Base-by-base conservation (phyloP, 495 filamentous ascomycete genomes). In the Annulohypoxylon maeteangense region DNA sequence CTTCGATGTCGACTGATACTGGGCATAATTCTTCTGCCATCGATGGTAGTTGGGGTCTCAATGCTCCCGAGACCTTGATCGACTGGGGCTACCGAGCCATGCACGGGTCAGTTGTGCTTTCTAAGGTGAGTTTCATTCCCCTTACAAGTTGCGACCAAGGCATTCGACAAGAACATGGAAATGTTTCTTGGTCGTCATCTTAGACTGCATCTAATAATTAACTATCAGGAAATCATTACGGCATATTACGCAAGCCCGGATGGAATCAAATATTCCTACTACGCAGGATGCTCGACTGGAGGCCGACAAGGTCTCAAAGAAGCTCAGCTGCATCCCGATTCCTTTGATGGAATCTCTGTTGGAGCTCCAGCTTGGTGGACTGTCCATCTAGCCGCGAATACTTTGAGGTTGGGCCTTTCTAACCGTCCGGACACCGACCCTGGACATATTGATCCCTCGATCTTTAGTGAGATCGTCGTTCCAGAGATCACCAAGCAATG, bases 321-420 rank as follows among this genome's bases (percentile, higher is more conserved):
- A 12, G 79, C 85, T 5, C 79, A 89, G 65, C 71, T 78, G 59
- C 87, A 81, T 38, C 86, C 87, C 1, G 81, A 85, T 8, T 84
- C 84, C 64, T 88, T 91, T 66, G 90, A 93, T 74, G 91, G 91
- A n/a, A 86, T 91, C 6, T 65, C 68, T 12, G 79, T 86, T 79
- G 72, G 72, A 14, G 72, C 72, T 1, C 72, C 72, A 68, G 72
- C 67, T 57, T 75, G 72, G 72, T 75, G 72, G 72, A 86, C 82
- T 2, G 74, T 76, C 1, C 81, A 84, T 62, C 72, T 86, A 6
- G 83, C 85, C 59, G 76, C 83, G 0, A 84, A 81, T 78, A 82
- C 75, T 54, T 56, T 79, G 4, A 72, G 75, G 56, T 76, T 82
- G 16, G 79, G 79, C 1, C 71, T 78, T 14, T 77, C 72, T 67